Evolutionary conservation across 2,329 filamentous ascomycete genomes (phyloP).

Genomic region (Dendryphion nanum): DNA sequence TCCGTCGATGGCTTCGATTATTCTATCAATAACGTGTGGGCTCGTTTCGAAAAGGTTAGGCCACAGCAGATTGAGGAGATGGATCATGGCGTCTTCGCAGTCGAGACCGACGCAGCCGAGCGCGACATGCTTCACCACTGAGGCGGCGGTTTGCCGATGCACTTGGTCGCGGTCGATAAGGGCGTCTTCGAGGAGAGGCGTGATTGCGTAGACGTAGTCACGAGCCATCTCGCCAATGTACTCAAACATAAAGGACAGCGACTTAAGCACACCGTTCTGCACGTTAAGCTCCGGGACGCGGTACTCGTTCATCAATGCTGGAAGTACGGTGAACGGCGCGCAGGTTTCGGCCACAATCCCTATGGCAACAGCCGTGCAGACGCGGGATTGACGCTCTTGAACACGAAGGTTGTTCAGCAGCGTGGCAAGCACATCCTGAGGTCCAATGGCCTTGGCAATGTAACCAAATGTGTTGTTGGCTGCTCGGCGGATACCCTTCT

Average conservation of each 20-base stretch:
- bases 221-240: slow-evolving; percentile 99
- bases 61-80: slow-evolving; percentile 92
- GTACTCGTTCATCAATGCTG: slow-evolving; percentile 98
- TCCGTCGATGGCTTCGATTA: slow-evolving; percentile 95
- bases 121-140: slow-evolving; percentile 96
- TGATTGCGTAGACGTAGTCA: slow-evolving; percentile 98
- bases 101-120: slow-evolving; percentile 96
- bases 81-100: slow-evolving; percentile 97
- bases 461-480: slow-evolving; percentile 99
- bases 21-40: slow-evolving; percentile 96
- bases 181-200: slow-evolving; percentile 90
- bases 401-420: slow-evolving; percentile 95
- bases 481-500: slow-evolving; percentile 96
- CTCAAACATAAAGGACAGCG: slow-evolving; percentile 94
- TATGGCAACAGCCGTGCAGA: slow-evolving; percentile 97
- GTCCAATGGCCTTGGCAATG: slow-evolving; percentile 98
- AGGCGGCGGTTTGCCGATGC: slow-evolving; percentile 92
- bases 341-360: slow-evolving; percentile 98
- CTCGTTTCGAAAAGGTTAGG: slow-evolving; percentile 98
- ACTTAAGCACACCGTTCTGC: slow-evolving; percentile 97
- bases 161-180: slow-evolving; percentile 98
- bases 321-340: slow-evolving; percentile 96
- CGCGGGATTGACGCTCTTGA: slow-evolving; percentile 95
- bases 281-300: slow-evolving; percentile 97
- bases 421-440: slow-evolving; percentile 93